A percentile compares a stretch with the other conserved stretches of the same genome.
Conservation (phyloP, 768 basidiomycete genomes). For the Collybia mongolica region DNA sequence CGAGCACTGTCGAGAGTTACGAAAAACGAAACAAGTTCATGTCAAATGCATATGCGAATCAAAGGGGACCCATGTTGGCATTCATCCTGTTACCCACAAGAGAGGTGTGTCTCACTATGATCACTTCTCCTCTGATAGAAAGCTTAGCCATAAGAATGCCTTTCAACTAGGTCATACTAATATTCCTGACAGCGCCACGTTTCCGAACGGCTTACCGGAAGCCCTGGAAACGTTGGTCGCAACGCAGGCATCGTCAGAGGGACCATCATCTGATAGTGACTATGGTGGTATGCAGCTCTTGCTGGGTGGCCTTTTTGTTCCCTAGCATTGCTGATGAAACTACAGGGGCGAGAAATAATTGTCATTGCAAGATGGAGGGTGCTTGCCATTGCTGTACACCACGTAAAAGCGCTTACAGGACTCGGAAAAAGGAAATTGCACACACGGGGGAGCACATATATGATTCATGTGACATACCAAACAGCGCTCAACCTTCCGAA, state of each 20-base stretch:
- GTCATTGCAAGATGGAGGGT: constrained; percentile 50
- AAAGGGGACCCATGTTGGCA: constrained; percentile 62
- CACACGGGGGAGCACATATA: constrained; percentile 9
- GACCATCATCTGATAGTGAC: constrained; percentile 58
- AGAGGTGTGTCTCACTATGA: constrained; percentile 55
- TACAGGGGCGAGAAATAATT: constrained; percentile 39
- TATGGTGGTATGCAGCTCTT: constrained; percentile 61
- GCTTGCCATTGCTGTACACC: constrained; percentile 61
- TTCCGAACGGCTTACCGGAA: constrained; percentile 75
- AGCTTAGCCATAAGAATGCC: constrained; percentile 47
- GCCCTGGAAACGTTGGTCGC: constrained; percentile 66
- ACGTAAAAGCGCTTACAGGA: constrained; percentile 39
- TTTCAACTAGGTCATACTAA: constrained; percentile 50
- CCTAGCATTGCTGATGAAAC: constrained; percentile 43
- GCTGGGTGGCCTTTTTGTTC: constrained; percentile 36
- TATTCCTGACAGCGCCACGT: constrained; percentile 71
- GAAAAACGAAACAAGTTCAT: constrained; percentile 85
- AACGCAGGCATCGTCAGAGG: constrained; percentile 42
- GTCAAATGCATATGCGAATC: constrained; percentile 84
- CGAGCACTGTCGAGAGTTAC: constrained; percentile 79
- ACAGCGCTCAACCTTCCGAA: constrained; percentile 2
- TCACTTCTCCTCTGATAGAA: constrained; percentile 15
- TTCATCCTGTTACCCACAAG: constrained; percentile 39
- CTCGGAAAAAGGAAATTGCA: constrained; percentile 24
- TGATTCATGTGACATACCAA: constrained; percentile 8